Base-by-base conservation (phyloP, 176 grass and related monocot species). In the Aegilops speltoides region DNA sequence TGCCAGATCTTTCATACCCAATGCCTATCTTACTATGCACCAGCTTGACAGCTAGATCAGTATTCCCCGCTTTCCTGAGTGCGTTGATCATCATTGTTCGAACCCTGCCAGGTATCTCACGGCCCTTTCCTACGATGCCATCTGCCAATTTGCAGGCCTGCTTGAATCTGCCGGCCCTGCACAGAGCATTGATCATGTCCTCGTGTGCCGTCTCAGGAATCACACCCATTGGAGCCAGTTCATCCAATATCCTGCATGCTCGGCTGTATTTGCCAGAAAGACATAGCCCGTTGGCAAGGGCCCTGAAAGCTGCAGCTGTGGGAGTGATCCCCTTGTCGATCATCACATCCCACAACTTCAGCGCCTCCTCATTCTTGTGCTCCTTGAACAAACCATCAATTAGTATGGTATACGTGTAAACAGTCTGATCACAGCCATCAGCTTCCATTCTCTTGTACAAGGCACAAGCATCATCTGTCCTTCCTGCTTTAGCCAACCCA, bases 121-220 rank as follows among this genome's bases (percentile, higher is more conserved):
- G 87, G 3, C 91, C 97, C 85, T 92, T 96, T 29, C 79, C 75
- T 29, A 98, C 89, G 80, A 98, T 96, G 68, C 89, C 92, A 93
- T 98, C 97, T 32, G 94, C 96, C 73, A 96, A 77, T 83, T 87
- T 94, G 92, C 97, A 96, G 37, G 97, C 97, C 61, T 98, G 94
- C 86, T 93, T 90, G 91, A 96, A 91, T 64, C 94, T 90, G 20
- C 90, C 86, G 33, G 91, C 91, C 80, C 92, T 98, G 50, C 97
- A 96, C 59, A 96, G 69, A 8, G 91, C 88, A 68, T 96, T 94
- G 50, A 98, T 94, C 97, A 98, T 98, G 76, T 98, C 94, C 46
- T 98, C 97, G 63, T 96, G 85, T 5, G 92, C 91, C 1, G 83
- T 98, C 87, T 96, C 91, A 59, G 92, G 93, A 48, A 98, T 88